A percentile compares a stretch with the other conserved stretches of the same genome.
phyloP scores from a whole-genome alignment of 192 early-diverging fungal genomes.

The Backusella australiensis region DNA sequence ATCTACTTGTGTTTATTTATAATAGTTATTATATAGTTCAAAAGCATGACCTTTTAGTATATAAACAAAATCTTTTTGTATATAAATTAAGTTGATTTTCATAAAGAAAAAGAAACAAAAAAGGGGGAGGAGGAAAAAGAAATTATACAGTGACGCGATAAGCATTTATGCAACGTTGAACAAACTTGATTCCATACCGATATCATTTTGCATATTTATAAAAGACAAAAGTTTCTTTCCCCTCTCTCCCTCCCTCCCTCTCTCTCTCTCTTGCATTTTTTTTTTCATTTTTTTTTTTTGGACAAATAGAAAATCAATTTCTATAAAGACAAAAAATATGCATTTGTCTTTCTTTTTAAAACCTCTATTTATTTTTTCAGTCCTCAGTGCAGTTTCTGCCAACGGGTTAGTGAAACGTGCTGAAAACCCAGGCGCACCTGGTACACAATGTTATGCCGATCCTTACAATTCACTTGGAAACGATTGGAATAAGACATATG shows the following conservation, averaged over 20 bases:
- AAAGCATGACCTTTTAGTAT: neutral
- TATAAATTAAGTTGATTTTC: too few species aligned
- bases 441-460: slow-evolving; percentile 13
- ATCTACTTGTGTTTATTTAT: neutral
- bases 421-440: slow-evolving; percentile 12
- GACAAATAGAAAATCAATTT: neutral
- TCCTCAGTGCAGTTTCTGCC: neutral
- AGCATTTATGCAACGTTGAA: neutral
- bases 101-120: neutral
- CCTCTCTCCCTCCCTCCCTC: too few species aligned
- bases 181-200: neutral
- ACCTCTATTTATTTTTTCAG: neutral
- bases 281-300: neutral
- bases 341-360: neutral
- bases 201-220: neutral
- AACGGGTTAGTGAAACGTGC: neutral
- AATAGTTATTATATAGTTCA: neutral
- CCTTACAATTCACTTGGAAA: slow-evolving; percentile 13
- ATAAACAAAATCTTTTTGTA: neutral
- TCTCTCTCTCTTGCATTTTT: too few species aligned
- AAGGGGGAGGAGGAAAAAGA: neutral
- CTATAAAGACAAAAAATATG: neutral
- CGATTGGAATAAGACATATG: slow-evolving; percentile 35
- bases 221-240: neutral
- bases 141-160: neutral